Conservation (phyloP, 371 early-diverging fungal genomes). For the Entomophthora muscae region DNA sequence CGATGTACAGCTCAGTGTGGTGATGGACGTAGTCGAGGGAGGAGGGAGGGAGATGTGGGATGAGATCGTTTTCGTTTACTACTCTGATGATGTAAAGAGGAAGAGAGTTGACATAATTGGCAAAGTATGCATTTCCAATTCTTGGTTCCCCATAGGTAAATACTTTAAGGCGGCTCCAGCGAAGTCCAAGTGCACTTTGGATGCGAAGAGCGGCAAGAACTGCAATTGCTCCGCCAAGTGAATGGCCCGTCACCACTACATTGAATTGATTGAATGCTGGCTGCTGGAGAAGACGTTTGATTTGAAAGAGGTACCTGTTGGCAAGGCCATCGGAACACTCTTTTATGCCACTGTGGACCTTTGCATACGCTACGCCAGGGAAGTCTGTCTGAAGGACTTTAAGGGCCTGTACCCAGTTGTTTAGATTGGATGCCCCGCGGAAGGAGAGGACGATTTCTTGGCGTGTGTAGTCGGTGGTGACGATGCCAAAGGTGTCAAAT, state of each 20-base stretch:
- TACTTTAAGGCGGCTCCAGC: too few species aligned
- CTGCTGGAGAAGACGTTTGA: background rate
- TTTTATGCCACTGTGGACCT: constrained; percentile 4
- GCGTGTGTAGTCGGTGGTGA: background rate
- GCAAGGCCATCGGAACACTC: background rate
- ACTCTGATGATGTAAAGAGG: constrained; percentile 17
- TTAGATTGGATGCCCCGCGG: background rate
- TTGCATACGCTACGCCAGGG: background rate
- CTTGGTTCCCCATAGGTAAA: too few species aligned
- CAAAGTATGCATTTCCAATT: too few species aligned
- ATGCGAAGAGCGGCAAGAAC: too few species aligned
- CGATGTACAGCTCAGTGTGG: constrained; percentile 24
- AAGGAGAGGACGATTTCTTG: constrained; percentile 1
- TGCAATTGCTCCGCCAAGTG: too few species aligned
- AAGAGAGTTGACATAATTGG: too few species aligned
- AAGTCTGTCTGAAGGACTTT: background rate
- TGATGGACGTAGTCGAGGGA: constrained; percentile 26
- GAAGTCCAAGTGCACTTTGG: too few species aligned
- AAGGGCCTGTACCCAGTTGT: background rate
- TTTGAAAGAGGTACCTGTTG: background rate
- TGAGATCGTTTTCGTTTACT: constrained; percentile 26
- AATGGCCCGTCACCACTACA: too few species aligned
- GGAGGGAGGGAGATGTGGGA: too few species aligned
- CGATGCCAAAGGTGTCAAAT: background rate
- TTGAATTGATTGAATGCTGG: constrained; percentile 8